phyloP scores from a whole-genome alignment of 495 filamentous ascomycete species.

The Xylaria cubensis region DNA sequence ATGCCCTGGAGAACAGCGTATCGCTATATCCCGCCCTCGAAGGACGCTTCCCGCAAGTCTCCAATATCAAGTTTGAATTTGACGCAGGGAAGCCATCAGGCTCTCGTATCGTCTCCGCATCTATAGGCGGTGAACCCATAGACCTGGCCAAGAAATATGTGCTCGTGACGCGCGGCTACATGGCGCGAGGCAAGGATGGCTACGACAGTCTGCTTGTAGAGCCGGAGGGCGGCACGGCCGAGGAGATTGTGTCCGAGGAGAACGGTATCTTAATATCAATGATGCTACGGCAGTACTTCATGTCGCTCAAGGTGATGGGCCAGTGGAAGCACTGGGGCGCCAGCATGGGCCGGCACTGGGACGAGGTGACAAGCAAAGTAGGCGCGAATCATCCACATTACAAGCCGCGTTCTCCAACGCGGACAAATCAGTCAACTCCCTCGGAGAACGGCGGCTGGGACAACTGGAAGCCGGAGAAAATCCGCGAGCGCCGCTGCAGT shows the following conservation, averaged over 20 bases:
- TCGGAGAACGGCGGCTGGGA: slow-evolving; percentile 45
- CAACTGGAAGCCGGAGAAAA: slow-evolving; percentile 52
- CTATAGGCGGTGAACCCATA: slow-evolving; percentile 64
- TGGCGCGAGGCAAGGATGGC: slow-evolving; percentile 87
- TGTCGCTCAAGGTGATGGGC: slow-evolving; percentile 78
- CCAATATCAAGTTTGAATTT: slow-evolving; percentile 75
- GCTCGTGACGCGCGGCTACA: slow-evolving; percentile 81
- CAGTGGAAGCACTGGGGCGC: slow-evolving; percentile 72
- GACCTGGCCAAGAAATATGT: slow-evolving; percentile 67
- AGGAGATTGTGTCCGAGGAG: slow-evolving; percentile 82
- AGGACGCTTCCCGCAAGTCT: slow-evolving; percentile 82
- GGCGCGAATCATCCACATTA: slow-evolving; percentile 47
- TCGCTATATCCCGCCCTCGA: slow-evolving; percentile 82
- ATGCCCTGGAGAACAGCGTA: slow-evolving; percentile 83
- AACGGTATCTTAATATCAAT: slow-evolving; percentile 84
- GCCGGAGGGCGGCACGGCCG: slow-evolving; percentile 72
- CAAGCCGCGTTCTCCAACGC: slow-evolving; percentile 42
- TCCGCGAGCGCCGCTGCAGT: slow-evolving; percentile 46
- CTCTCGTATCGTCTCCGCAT: slow-evolving; percentile 66
- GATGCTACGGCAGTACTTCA: slow-evolving; percentile 87
- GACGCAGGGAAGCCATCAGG: slow-evolving; percentile 65
- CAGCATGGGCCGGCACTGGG: slow-evolving; percentile 66
- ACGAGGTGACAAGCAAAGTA: slow-evolving; percentile 61
- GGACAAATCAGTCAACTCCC: slow-evolving; percentile 35
- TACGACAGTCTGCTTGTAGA: slow-evolving; percentile 73